These are phyloP conservation scores for Eragrostis curvula DNA, from an alignment of 176 grass and related monocot genomes.

Conservation along the genomic window DNA sequence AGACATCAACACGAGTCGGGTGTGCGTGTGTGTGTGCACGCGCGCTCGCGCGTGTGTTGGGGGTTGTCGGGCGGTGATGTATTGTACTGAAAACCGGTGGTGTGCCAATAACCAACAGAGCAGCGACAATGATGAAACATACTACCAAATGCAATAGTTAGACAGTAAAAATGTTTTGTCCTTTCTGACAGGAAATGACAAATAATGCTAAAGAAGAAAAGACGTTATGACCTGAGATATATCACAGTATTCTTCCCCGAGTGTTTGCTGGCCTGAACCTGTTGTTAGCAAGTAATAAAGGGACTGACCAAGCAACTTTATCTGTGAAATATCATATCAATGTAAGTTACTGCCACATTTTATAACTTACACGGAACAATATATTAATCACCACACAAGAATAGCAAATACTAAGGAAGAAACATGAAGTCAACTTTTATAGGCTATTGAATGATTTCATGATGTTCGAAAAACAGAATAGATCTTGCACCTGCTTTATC, in stretches of 20 bases:
- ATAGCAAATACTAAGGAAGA: background rate
- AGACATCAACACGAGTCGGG: background rate
- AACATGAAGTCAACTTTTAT: background rate
- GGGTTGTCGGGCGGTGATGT: too few species aligned
- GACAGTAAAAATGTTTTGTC: background rate
- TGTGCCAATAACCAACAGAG: background rate
- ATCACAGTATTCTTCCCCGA: constrained; percentile 99
- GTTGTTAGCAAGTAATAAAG: constrained; percentile 97
- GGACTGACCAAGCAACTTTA: constrained; percentile 94
- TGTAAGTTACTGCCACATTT: constrained; percentile 1
- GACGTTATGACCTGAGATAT: constrained; percentile 72
- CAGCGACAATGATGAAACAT: background rate
- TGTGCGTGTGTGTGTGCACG: too few species aligned
- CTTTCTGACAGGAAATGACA: background rate
- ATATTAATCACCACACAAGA: background rate
- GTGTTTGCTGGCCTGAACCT: constrained; percentile 93
- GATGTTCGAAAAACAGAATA: background rate
- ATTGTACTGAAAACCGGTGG: background rate
- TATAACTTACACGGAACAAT: background rate
- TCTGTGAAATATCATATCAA: constrained; percentile 56
- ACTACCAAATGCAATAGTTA: constrained; percentile 18
- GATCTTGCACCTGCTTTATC: background rate
- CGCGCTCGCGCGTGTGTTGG: too few species aligned
- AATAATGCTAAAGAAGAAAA: constrained; percentile 32
- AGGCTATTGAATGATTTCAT: background rate